Evolutionary conservation across 2,329 filamentous ascomycete species (phyloP).

Genomic region (Penicillium sp.): DNA sequence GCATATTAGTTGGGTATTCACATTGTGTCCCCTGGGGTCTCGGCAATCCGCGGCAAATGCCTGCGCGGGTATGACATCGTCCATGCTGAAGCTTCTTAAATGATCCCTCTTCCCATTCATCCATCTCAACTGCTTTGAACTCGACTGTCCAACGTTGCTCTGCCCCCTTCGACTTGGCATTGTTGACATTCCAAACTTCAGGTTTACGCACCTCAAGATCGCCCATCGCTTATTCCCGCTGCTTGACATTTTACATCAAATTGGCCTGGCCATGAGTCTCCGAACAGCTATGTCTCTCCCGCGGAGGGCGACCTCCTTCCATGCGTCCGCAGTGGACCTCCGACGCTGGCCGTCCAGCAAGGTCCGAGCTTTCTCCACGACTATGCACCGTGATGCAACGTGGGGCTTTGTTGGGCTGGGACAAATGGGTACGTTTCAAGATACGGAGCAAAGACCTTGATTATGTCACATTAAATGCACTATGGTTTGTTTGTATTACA

Average conservation of each 20-base stretch:
- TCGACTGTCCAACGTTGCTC: background rate
- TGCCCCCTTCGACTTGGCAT: background rate
- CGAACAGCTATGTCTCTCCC: constrained; percentile 9
- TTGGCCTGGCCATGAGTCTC: constrained; percentile 13
- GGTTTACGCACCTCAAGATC: background rate
- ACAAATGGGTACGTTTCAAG: constrained; percentile 55
- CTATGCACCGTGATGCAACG: constrained; percentile 46
- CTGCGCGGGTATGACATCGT: background rate
- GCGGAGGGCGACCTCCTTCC: constrained; percentile 9
- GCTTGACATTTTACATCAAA: background rate
- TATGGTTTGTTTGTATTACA: background rate
- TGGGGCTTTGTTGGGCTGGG: constrained; percentile 62
- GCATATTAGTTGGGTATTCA: background rate
- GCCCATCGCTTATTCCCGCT: background rate
- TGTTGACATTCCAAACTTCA: background rate
- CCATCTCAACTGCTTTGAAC: background rate
- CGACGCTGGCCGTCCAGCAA: constrained; percentile 19
- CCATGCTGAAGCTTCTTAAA: constrained; percentile 3
- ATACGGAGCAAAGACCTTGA: background rate
- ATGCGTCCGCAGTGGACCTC: constrained; percentile 4
- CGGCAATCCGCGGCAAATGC: constrained; percentile 19
- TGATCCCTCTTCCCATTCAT: background rate
- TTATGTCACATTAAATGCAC: background rate
- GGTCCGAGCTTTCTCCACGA: constrained; percentile 48
- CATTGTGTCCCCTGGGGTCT: background rate